Base-by-base conservation (phyloP, 495 filamentous ascomycete genomes). In the Penicillium fimorum region DNA sequence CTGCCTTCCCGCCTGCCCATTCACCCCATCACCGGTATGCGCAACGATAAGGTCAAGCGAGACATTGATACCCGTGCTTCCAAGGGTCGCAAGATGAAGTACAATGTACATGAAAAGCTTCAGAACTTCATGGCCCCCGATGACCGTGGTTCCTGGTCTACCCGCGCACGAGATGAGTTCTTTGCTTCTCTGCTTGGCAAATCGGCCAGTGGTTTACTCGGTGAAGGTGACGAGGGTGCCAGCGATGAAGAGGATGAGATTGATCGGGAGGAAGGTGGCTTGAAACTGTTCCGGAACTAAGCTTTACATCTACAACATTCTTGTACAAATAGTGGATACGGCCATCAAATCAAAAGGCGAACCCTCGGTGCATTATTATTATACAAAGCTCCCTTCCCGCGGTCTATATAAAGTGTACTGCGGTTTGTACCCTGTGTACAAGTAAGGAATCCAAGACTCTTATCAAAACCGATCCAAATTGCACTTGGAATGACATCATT, bases 41-140 rank as follows among this genome's bases (percentile, higher is more conserved):
- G 86, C 69, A 90, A 92, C 62, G 88, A 87, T 47, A 94, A 92
- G 69, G 84, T 84, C 18, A 87, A 87, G 73, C 88, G 90, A 60
- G 79, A 84, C 33, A 87, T 97, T 17, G 94, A 98, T 73, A 91
- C 91, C 15, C 93, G 91, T 61, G 95, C 95, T 11, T 96, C 91
- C 63, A 97, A 97, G 75, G 94, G 94, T 5, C 77, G 94, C 49
- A 98, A 96, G 74, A 82, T 98, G 83, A 77, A 88, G 43, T 97
- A 89, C 72, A 90, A 87, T 45, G 91, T 97, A 17, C 93, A 97
- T 64, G 92, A 97, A 76, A 97, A 96, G 72, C 71, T 98, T 58
- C 89, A 94, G 76, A 97, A 97, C 74, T 97, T 97, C 67, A 96
- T 97, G 92, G 92, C 91, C 29, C 88, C 93, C 0, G 89, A 96